Evolutionary conservation across 2,329 filamentous ascomycete genomes (phyloP).

Genomic region (Nemania bipapillata): DNA sequence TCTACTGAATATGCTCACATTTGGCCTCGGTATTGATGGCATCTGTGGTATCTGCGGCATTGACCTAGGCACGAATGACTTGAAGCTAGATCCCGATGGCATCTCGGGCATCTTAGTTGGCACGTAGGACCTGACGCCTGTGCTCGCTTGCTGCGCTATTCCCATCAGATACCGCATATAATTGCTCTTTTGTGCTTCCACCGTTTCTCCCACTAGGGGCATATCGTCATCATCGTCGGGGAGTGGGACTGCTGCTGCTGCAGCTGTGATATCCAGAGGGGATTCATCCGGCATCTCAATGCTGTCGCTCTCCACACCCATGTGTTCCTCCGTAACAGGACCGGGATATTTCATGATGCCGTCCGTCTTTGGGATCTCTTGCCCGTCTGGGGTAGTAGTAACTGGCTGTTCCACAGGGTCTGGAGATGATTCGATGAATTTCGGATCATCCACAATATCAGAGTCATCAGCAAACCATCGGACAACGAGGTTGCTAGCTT

Average conservation of each 20-base stretch:
- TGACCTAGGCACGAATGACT: conserved; percentile 49
- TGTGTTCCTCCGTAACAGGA: not conserved
- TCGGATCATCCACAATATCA: conserved; percentile 59
- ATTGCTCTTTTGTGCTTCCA: conserved; percentile 53
- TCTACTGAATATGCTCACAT: conserved; percentile 45
- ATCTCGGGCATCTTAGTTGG: conserved; percentile 58
- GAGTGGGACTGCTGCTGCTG: conserved; percentile 61
- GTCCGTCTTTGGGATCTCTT: conserved; percentile 48
- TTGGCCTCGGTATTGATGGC: conserved; percentile 48
- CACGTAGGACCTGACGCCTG: conserved; percentile 59
- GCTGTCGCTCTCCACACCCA: conserved; percentile 25
- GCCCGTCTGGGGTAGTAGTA: conserved; percentile 49
- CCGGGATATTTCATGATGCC: conserved; percentile 42
- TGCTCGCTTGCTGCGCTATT: conserved; percentile 62
- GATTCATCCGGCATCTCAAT: conserved; percentile 55
- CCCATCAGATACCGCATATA: conserved; percentile 63
- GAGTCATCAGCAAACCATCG: conserved; percentile 66
- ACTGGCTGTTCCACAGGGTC: conserved; percentile 53
- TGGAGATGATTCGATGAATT: conserved; percentile 57
- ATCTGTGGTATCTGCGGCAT: conserved; percentile 38
- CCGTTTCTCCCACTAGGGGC: conserved; percentile 50
- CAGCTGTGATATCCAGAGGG: conserved; percentile 64
- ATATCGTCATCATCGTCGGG: conserved; percentile 56
- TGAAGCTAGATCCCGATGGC: conserved; percentile 51
- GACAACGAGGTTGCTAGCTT: conserved; percentile 67